Evolutionary conservation across 371 early-diverging fungal species (phyloP).

Genomic region (Mortierella sp.): DNA sequence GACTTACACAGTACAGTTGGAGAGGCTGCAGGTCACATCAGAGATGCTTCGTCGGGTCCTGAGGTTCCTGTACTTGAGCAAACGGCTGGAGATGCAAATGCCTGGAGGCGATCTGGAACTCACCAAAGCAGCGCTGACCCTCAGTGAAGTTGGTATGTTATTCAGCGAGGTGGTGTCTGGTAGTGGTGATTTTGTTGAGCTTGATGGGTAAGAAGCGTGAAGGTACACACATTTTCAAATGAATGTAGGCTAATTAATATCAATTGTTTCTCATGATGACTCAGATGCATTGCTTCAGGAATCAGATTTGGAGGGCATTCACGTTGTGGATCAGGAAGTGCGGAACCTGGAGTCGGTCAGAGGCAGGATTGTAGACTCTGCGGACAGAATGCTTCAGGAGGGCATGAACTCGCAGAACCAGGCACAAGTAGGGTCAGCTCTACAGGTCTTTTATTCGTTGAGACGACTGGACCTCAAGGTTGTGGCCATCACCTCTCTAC

Average conservation of each 20-base stretch:
- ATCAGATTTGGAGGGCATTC: constrained; percentile 76
- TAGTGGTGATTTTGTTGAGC: background rate
- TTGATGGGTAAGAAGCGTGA: background rate
- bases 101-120: constrained; percentile 70
- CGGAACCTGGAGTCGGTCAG: constrained; percentile 64
- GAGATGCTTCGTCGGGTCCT: constrained; percentile 77
- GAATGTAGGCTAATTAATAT: background rate
- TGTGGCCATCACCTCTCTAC: constrained; percentile 59
- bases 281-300: constrained; percentile 71
- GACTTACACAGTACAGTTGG: constrained; percentile 71
- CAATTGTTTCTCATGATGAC: background rate
- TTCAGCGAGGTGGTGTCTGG: background rate
- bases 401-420: constrained; percentile 76
- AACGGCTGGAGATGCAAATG: constrained; percentile 74
- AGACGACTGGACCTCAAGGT: constrained; percentile 68
- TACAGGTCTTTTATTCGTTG: constrained; percentile 85
- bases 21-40: constrained; percentile 73
- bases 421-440: constrained; percentile 79
- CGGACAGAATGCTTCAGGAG: constrained; percentile 68
- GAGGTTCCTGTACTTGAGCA: constrained; percentile 73
- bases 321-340: constrained; percentile 70
- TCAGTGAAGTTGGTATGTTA: constrained; percentile 68
- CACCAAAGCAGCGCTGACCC: constrained; percentile 69
- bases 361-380: constrained; percentile 65
- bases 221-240: background rate